Base-by-base conservation (phyloP, 176 grass and related monocot species). In the Calamus simplicifolius region DNA sequence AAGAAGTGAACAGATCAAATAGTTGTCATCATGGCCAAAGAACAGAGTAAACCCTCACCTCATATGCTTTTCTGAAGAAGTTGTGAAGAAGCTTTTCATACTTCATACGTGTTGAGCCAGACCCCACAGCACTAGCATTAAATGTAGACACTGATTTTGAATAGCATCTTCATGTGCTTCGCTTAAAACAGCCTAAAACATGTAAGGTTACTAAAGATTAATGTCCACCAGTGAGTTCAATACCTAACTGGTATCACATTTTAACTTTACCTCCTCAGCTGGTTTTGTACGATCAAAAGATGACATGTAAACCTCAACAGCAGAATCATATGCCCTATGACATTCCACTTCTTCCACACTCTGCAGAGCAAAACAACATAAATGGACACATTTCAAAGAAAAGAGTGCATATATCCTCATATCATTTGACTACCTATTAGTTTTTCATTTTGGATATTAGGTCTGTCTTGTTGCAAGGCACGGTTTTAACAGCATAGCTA, bases 341-440 rank as follows among this genome's bases (percentile, higher is more conserved):
- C 82, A 90, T 73, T 90, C 82, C 59, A 63, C 65, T 77, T 90
- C 87, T 85, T 85, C 87, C 58, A 90, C 82, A 64, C 87, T 82
- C 87, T 90, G 75, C 23, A 73, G 56, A 61, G 57, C 73, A 51
- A 69, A 4, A 75, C 19, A 75, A 52, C 28, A 67, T 16, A 57
- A 77, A 30, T 54, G 61, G 31, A 18, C 15, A 53, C 18, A 18
- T 3, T 61, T 51, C 73, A 65, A 28, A 55, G 14, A 48, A 61
- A 27, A 2, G 0, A 2, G 35, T 43, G 35, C 8, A 43, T 43
- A 2, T 43, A 43, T 43, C 8, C 35, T 43, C 35, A 43, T 43
- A 43, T 43, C 35, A 43, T 43, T 43, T 43, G 10, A 43, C 12
- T 43, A 43, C 35, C 35, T 10, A 43, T 13, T 43, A 12, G 35